Evolutionary conservation across 2,329 filamentous ascomycete species (phyloP).

Genomic region (Claviceps arundinis): DNA sequence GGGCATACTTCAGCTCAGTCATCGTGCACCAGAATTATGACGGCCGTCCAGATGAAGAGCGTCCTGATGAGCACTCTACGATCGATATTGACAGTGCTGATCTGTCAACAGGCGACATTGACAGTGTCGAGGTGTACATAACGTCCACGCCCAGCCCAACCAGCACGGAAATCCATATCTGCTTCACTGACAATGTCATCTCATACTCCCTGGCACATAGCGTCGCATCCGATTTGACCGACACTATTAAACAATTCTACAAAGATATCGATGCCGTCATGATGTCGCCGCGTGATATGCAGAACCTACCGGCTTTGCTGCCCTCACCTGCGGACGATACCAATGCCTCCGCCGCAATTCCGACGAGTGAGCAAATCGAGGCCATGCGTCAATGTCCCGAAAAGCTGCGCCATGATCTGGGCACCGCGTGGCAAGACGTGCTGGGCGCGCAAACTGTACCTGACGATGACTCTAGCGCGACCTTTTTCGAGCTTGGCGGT

Average conservation of each 20-base stretch:
- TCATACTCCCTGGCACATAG: background rate
- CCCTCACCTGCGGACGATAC: background rate
- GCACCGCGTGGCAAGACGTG: background rate
- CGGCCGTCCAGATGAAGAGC: background rate
- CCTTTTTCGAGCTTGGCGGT: background rate
- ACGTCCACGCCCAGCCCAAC: constrained; percentile 1
- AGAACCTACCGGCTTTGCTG: background rate
- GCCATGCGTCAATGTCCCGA: background rate
- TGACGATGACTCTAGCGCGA: background rate
- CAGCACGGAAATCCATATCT: background rate
- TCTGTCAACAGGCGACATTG: constrained; percentile 2
- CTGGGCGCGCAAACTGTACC: background rate
- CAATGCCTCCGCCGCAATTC: no score
- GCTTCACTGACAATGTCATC: constrained; percentile 2
- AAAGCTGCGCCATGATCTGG: background rate
- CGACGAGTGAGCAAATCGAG: background rate
- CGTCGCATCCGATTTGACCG: background rate
- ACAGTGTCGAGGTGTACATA: constrained; percentile 3
- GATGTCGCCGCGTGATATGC: background rate
- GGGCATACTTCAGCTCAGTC: constrained; percentile 1
- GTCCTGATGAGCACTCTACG: background rate
- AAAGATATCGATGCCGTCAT: background rate
- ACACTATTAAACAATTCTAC: background rate
- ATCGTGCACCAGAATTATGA: constrained; percentile 2
- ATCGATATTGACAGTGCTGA: constrained; percentile 2